A percentile compares a stretch with the other conserved stretches of the same genome.
phyloP scores from a whole-genome alignment of 495 filamentous ascomycete species.

The Oidiodendron maius region DNA sequence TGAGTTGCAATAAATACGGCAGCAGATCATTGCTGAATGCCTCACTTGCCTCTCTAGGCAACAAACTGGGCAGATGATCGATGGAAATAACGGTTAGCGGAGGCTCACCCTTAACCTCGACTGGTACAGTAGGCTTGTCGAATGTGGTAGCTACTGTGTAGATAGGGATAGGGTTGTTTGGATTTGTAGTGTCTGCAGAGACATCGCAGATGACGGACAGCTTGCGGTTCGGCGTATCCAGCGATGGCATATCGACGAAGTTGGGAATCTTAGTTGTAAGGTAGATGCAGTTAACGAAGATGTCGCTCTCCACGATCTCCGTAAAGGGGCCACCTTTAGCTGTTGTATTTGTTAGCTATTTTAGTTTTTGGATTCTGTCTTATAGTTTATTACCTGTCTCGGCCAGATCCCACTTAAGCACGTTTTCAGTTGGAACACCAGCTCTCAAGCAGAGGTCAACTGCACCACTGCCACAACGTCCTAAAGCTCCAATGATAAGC shows the following conservation, averaged over 20 bases:
- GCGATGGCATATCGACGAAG: constrained; percentile 66
- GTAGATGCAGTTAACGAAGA: constrained; percentile 94
- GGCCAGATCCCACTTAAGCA: constrained; percentile 87
- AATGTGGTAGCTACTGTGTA: constrained; percentile 81
- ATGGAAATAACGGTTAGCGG: constrained; percentile 75
- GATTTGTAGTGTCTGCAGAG: constrained; percentile 69
- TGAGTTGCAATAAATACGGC: constrained; percentile 71
- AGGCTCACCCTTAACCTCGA: constrained; percentile 49
- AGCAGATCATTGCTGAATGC: constrained; percentile 76
- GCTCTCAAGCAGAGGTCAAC: constrained; percentile 71
- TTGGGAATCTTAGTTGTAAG: constrained; percentile 61
- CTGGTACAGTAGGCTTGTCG: constrained; percentile 73
- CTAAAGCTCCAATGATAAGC: constrained; percentile 62
- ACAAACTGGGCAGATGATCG: constrained; percentile 82
- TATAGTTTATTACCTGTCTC: too few species aligned
- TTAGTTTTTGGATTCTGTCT: too few species aligned
- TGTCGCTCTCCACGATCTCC: constrained; percentile 75
- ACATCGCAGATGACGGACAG: constrained; percentile 89
- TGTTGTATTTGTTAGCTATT: too few species aligned
- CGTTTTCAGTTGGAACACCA: constrained; percentile 65
- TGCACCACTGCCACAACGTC: constrained; percentile 83
- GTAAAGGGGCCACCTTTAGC: constrained; percentile 74
- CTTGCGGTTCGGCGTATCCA: constrained; percentile 62
- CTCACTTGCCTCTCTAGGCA: constrained; percentile 84
- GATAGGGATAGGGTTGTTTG: constrained; percentile 75